Evolutionary conservation across 169 alveolate genomes (phyloP).

Genomic region (Plasmodium cynomolgi): DNA sequence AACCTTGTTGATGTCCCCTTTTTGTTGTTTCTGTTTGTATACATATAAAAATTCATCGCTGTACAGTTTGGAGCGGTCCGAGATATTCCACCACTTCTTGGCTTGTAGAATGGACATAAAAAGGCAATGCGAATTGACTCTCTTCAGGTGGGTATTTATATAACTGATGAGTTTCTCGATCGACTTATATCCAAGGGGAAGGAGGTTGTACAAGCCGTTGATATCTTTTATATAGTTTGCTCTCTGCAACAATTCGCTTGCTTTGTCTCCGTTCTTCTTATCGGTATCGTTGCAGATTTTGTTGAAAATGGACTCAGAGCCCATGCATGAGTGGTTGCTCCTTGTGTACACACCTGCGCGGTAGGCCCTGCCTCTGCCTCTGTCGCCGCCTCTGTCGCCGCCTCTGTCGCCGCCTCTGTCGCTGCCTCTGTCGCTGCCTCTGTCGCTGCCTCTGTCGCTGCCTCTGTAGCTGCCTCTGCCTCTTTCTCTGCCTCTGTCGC

Average conservation of each 20-base stretch:
- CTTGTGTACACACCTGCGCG: neutral
- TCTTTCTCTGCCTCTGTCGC: neutral
- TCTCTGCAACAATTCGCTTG: slow-evolving; percentile 45
- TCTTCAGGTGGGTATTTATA: slow-evolving; percentile 19
- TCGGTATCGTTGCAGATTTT: slow-evolving; percentile 25
- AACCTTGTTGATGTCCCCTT: neutral
- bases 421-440: too few relatives aligned
- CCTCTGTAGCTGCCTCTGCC: too few relatives aligned
- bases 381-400: neutral
- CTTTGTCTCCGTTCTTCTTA: slow-evolving; percentile 52
- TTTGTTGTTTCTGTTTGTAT: slow-evolving; percentile 39
- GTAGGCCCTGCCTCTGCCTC: neutral
- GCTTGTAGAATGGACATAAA: slow-evolving; percentile 54
- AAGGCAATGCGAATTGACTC: slow-evolving; percentile 37
- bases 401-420: too few relatives aligned
- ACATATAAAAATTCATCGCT: slow-evolving; percentile 71
- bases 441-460: neutral
- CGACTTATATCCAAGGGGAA: slow-evolving; percentile 44
- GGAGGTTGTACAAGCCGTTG: slow-evolving; percentile 34
- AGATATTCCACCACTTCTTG: slow-evolving; percentile 46
- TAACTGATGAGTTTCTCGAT: slow-evolving; percentile 32
- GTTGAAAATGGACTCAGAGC: slow-evolving; percentile 37
- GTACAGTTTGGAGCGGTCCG: slow-evolving; percentile 44
- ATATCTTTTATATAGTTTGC: slow-evolving; percentile 54
- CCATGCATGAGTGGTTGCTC: slow-evolving; percentile 27